Evolutionary conservation across 495 filamentous ascomycete species (phyloP).

Genomic region (Chaetomium tenue): DNA sequence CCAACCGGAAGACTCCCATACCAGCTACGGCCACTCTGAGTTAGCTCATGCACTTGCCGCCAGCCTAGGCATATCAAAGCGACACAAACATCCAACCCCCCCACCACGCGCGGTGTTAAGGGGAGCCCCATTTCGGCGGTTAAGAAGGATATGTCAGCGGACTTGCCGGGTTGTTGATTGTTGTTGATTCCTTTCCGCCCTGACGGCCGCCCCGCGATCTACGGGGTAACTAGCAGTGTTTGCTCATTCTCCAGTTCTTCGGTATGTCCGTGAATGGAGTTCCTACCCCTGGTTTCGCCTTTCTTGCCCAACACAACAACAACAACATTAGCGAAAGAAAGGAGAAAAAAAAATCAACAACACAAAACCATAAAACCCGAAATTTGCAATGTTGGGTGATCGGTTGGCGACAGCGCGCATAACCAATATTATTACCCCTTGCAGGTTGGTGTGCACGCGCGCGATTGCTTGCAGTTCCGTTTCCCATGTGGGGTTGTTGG

Average conservation of each 20-base stretch:
- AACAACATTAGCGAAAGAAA: neutral
- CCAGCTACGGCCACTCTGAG: neutral
- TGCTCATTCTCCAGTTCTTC: neutral
- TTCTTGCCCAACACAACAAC: neutral
- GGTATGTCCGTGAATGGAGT: neutral
- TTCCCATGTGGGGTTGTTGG: neutral
- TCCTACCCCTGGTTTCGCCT: neutral
- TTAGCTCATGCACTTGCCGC: neutral
- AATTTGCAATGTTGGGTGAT: neutral
- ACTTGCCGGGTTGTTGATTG: neutral
- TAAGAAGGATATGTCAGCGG: neutral
- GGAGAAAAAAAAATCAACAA: neutral
- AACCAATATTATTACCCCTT: neutral
- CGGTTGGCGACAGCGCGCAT: neutral
- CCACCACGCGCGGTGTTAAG: neutral
- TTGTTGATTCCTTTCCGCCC: neutral
- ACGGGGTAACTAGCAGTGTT: neutral
- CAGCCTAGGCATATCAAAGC: neutral
- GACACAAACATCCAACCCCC: neutral
- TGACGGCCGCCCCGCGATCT: neutral
- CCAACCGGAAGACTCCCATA: conserved; percentile 15
- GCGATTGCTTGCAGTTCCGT: no score
- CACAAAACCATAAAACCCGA: no score
- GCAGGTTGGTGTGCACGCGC: no score
- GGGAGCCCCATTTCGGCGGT: neutral